Evolutionary conservation across 345 rosid genomes (phyloP), one percentile per base, ranked within the genome.

Genomic region (Orychophragmus violaceus): DNA sequence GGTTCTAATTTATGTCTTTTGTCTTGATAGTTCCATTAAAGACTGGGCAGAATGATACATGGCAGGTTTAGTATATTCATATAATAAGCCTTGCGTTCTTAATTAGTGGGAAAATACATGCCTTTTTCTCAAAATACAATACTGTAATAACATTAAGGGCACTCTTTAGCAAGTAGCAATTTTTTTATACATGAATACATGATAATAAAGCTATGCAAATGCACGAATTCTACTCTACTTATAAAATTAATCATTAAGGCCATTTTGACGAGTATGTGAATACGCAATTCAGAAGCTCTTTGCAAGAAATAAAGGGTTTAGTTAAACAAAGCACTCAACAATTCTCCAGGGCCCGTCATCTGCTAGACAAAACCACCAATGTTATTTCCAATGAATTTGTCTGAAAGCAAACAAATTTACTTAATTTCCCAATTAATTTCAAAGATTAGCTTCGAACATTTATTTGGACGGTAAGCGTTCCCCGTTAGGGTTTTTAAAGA

Each of bases 401-500:
- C 41, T 16, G 59, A 54, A 54, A 54, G 41, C 32, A 29, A 29
- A 6, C 39, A 16, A 54, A 14, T 54, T 29, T 21, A 14, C 8
- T 28, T 24, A 13, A 29, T 5, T 29, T 29, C 1, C 16, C 4
- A 3, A 6, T n/a, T 52, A 56, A 1, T 56, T 4, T 19, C 44
- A 32, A n/a, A 7, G 57, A 22, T 48, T 21, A 18, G 69, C 19
- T 65, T 27, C 22, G 39, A 29, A 28, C 32, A 66, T 28, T 6
- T 29, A 29, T 8, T 36, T 50, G 1, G 62, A 69, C 66, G 41
- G 22, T 50, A 41, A 41, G 19, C 42, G n/a, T n/a, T 14, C 74
- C 4, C 62, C n/a, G 28, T 23, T 70, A 70, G 74, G 74, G 55
- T 70, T 70, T 25, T 39, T 17, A n/a, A 39, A 39, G 17, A 37